Evolutionary conservation across 1,284 basidiomycete species (phyloP), one percentile per base, ranked within the genome.

Genomic region (Malassezia dermatis): DNA sequence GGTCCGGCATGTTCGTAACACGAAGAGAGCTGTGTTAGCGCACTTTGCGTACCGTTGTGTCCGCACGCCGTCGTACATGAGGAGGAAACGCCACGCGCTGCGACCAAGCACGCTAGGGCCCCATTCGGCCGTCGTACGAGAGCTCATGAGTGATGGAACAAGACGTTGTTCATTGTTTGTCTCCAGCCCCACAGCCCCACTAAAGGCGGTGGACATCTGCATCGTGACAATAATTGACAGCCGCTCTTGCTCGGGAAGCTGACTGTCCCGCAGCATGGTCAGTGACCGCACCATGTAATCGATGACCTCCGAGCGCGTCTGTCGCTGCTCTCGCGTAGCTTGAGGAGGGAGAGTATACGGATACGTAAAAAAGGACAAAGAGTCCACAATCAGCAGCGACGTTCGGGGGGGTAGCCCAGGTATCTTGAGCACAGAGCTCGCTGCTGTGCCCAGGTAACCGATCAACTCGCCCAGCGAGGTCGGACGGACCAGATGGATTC

Each of bases 371-470:
- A 56, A 56, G 2, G 55, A 52, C 6, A 57, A 8, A 8, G 55
- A 51, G 35, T 57, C 55, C 4, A 57, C n/a, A 4, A 57, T 45
- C 0, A 57, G 24, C 7, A 57, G 45, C 13, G 55, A 57, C 1
- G 55, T 57, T n/a, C 50, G 43, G 4, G 55, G 55, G 19, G 55
- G 55, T 5, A 57, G 32, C 7, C 50, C 44, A 4, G 48, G 48
- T 21, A 56, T 32, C 23, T 56, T 56, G 23, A 50, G 47, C 2
- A 50, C 43, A 11, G 40, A 47, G 30, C 42, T 31, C 8, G 49
- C 45, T 10, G 55, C 55, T 4, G 40, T 40, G 40, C 49, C 49
- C 7, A 52, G 28, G 42, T 45, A 57, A 2, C 49, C 44, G 12
- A 57, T 17, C 12, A 57, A 44, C 12, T 52, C 44, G 28, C 49